Evolutionary conservation across 805 yeast species (phyloP).

Genomic region (Cyberlindnera petersonii): DNA sequence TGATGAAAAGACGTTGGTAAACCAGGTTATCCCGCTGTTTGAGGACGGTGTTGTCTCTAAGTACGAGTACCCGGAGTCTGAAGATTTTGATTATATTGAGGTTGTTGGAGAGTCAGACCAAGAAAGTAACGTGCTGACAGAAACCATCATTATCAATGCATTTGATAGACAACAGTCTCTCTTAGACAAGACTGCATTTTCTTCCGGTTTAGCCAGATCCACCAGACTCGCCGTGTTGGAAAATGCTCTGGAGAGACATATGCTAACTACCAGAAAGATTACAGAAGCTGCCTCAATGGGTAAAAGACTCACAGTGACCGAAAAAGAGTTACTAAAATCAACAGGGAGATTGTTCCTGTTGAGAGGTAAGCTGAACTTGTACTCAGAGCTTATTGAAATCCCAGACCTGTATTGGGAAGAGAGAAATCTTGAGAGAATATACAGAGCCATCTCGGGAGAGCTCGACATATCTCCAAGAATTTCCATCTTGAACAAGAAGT

Average conservation of each 20-base stretch:
- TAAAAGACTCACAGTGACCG: slow-evolving; percentile 43
- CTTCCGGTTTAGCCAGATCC: slow-evolving; percentile 82
- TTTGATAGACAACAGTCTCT: slow-evolving; percentile 42
- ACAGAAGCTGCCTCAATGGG: slow-evolving; percentile 70
- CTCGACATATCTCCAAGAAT: slow-evolving; percentile 78
- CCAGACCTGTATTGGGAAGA: slow-evolving; percentile 95
- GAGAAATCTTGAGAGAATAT: slow-evolving; percentile 75
- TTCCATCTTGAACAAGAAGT: slow-evolving; percentile 71
- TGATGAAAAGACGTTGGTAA: slow-evolving; percentile 47
- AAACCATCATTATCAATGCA: slow-evolving; percentile 64
- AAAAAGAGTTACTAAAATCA: slow-evolving; percentile 57
- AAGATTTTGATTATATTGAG: slow-evolving; percentile 76
- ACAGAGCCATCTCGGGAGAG: slow-evolving; percentile 62
- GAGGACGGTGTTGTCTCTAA: slow-evolving; percentile 44
- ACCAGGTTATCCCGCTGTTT: slow-evolving; percentile 50
- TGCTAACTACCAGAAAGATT: slow-evolving; percentile 56
- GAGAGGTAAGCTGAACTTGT: slow-evolving; percentile 78
- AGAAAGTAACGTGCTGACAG: slow-evolving; percentile 56
- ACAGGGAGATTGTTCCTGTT: slow-evolving; percentile 75
- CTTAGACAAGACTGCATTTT: slow-evolving; percentile 82
- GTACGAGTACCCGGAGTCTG: slow-evolving; percentile 59
- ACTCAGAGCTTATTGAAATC: slow-evolving; percentile 84
- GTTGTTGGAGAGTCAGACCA: slow-evolving; percentile 13
- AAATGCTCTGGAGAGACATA: slow-evolving; percentile 62
- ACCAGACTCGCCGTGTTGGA: slow-evolving; percentile 83